These are phyloP conservation scores for Globisporangium mamillatum DNA, from an alignment of 352 stramenopile genomes.

Conservation along the genomic window DNA sequence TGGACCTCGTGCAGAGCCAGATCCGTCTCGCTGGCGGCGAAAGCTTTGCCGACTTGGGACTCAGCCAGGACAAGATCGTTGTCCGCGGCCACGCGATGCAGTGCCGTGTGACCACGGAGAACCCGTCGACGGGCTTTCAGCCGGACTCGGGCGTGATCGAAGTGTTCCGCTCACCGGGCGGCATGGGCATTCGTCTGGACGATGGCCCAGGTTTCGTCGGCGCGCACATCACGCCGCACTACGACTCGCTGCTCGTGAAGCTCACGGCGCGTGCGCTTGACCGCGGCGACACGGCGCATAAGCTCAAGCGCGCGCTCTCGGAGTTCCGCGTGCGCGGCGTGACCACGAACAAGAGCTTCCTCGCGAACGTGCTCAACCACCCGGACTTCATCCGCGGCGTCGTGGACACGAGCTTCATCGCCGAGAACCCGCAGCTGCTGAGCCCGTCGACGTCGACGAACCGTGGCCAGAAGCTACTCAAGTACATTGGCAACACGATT, in stretches of 20 bases:
- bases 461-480: constrained; percentile 94
- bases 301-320: constrained; percentile 92
- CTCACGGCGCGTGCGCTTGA: constrained; percentile 92
- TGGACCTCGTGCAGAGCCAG: constrained; percentile 97
- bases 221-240: constrained; percentile 96
- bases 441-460: constrained; percentile 86
- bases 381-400: constrained; percentile 93
- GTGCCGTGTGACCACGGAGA: constrained; percentile 96
- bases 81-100: constrained; percentile 95
- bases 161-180: constrained; percentile 93
- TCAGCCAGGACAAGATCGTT: constrained; percentile 94
- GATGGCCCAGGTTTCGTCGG: constrained; percentile 95
- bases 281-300: constrained; percentile 89
- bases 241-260: constrained; percentile 97
- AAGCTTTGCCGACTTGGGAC: constrained; percentile 90
- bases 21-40: constrained; percentile 93
- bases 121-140: constrained; percentile 93
- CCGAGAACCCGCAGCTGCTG: constrained; percentile 92
- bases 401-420: constrained; percentile 97
- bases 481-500: constrained; percentile 96
- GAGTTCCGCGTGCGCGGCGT: constrained; percentile 97
- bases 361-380: constrained; percentile 94
- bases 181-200: constrained; percentile 96
- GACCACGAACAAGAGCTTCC: constrained; percentile 95
- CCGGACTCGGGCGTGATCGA: constrained; percentile 96